Evolutionary conservation across 1,284 basidiomycete species (phyloP).

Genomic region (Melampsora americana): DNA sequence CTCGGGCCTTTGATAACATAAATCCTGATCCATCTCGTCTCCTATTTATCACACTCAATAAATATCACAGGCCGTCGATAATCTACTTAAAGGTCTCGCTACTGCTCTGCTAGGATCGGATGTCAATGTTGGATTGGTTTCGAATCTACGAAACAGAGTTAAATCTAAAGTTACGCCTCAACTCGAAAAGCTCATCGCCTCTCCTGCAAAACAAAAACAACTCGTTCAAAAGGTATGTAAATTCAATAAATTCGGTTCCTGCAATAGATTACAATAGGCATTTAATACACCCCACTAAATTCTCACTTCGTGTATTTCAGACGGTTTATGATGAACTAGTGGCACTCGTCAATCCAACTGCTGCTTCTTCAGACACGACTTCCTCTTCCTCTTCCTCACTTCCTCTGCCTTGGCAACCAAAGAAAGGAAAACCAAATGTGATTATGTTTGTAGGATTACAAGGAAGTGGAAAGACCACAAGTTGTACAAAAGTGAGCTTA

Average conservation of each 20-base stretch:
- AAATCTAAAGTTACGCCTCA: constrained; percentile 71
- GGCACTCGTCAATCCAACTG: constrained; percentile 85
- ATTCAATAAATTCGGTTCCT: background rate
- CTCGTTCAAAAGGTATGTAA: constrained; percentile 33
- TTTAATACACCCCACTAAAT: constrained; percentile 23
- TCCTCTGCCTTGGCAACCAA: constrained; percentile 64
- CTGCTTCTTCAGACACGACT: constrained; percentile 58
- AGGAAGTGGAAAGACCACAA: constrained; percentile 98
- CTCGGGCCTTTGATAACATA: background rate
- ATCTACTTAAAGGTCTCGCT: constrained; percentile 89
- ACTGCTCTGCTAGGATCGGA: constrained; percentile 91
- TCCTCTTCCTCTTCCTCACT: constrained; percentile 43
- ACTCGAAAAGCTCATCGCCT: constrained; percentile 26
- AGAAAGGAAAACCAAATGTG: constrained; percentile 89
- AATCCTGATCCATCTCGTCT: constrained; percentile 27
- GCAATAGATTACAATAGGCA: background rate
- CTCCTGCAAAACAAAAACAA: constrained; percentile 34
- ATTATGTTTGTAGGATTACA: constrained; percentile 97
- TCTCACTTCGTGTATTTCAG: constrained; percentile 56
- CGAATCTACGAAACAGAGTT: constrained; percentile 80
- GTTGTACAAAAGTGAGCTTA: constrained; percentile 71
- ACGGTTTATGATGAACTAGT: constrained; percentile 97
- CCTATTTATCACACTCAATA: constrained; percentile 43
- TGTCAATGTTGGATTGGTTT: constrained; percentile 95
- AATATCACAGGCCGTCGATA: constrained; percentile 74